These are phyloP conservation scores for Acidomyces sp. DNA, from an alignment of 495 filamentous ascomycete genomes.

Conservation along the genomic window DNA sequence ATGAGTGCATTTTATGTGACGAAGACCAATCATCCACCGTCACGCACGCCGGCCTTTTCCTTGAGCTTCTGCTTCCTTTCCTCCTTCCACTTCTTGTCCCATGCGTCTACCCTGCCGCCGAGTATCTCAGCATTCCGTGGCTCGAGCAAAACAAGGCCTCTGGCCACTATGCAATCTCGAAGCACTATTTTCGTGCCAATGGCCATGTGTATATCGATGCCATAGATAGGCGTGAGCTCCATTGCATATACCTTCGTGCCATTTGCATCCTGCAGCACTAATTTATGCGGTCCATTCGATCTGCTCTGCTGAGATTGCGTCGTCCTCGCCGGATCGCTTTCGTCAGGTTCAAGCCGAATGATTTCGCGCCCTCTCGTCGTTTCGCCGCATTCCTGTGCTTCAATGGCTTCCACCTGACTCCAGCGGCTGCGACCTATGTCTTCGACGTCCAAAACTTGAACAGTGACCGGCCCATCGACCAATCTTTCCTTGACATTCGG, in stretches of 20 bases:
- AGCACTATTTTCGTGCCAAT: conserved; percentile 77
- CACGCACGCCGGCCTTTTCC: conserved; percentile 29
- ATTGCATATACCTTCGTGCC: conserved; percentile 59
- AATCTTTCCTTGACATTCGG: conserved; percentile 39
- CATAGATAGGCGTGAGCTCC: conserved; percentile 55
- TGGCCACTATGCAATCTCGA: conserved; percentile 49
- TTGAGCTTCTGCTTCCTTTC: conserved; percentile 56
- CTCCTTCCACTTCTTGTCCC: conserved; percentile 66
- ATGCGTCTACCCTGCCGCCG: conserved; percentile 74
- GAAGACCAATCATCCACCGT: conserved; percentile 1
- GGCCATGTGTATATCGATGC: conserved; percentile 49
- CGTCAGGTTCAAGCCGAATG: conserved; percentile 52
- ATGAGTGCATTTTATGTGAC: too few species aligned
- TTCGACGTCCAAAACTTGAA: conserved; percentile 76
- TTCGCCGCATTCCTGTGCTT: conserved; percentile 73
- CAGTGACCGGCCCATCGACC: conserved; percentile 47
- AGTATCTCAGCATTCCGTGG: conserved; percentile 49
- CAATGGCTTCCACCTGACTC: conserved; percentile 76
- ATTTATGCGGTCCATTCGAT: conserved; percentile 52
- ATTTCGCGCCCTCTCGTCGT: conserved; percentile 69
- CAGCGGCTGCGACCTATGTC: conserved; percentile 65
- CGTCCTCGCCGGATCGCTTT: conserved; percentile 28
- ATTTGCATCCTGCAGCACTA: conserved; percentile 67
- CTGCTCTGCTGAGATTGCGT: conserved; percentile 1
- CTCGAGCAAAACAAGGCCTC: conserved; percentile 67